Conservation (phyloP, 257 asterid genomes). For the Apocynum venetum region DNA sequence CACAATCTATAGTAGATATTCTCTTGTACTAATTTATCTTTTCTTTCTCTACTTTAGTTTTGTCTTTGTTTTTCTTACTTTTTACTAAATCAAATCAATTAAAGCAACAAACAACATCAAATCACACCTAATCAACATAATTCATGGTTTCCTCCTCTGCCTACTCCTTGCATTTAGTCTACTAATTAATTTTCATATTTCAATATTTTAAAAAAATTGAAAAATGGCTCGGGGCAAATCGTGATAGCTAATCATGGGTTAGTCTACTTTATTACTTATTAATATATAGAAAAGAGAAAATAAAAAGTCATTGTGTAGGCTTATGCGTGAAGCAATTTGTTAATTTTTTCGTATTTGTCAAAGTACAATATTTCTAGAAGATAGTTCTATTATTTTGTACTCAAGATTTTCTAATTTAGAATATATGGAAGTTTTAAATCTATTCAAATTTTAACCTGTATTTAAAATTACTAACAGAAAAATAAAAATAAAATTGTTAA, state of each 20-base stretch:
- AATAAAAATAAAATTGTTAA: not conserved
- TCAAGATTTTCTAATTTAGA: not conserved
- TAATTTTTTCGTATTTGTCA: not conserved
- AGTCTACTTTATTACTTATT: not conserved
- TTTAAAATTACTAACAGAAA: no score
- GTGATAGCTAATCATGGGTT: not conserved
- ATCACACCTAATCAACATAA: conserved; percentile 36
- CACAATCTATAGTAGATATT: conserved; percentile 49
- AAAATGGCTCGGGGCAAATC: not conserved
- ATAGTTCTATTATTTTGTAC: not conserved
- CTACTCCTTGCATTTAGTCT: not conserved
- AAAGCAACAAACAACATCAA: conserved; percentile 26
- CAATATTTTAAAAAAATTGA: no score
- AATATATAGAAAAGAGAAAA: not conserved
- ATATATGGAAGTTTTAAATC: no score
- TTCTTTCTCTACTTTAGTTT: conserved; percentile 13
- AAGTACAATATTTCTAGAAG: not conserved
- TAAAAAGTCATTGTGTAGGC: not conserved
- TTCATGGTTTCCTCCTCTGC: conserved; percentile 35
- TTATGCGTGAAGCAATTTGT: not conserved
- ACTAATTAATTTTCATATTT: not conserved
- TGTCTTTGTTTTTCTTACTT: conserved; percentile 5
- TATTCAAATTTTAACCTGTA: no score
- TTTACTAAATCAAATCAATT: conserved; percentile 27
- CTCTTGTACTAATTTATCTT: not conserved